Percentiles rank a stretch among this genome's conserved stretches.
Conservation (phyloP, 129 eudicot species). For the Pulicaria dysenterica region DNA sequence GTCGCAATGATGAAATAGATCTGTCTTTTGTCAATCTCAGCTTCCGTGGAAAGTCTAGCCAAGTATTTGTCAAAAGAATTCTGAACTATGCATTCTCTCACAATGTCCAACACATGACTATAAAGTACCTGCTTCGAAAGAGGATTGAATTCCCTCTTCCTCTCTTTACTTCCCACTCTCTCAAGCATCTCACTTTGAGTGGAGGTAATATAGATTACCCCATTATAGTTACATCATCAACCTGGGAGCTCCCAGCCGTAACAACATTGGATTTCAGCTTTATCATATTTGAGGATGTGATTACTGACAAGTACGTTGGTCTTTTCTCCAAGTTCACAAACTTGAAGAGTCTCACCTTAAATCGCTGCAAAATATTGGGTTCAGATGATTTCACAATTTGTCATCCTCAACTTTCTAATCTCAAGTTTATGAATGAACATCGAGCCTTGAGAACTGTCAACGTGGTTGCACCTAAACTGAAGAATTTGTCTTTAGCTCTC, state of each 20-base stretch:
- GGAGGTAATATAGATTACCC: not conserved
- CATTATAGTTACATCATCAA: not conserved
- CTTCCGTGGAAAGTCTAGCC: slow-evolving; percentile 11
- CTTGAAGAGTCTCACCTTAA: slow-evolving; percentile 27
- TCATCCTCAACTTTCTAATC: slow-evolving; percentile 8
- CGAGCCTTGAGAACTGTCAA: not conserved
- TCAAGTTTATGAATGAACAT: not conserved
- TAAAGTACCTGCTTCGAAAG: not conserved
- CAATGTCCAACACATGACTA: slow-evolving; percentile 12
- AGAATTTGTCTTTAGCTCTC: not conserved
- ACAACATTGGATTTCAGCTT: slow-evolving; percentile 1
- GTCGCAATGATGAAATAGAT: not conserved
- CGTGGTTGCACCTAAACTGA: slow-evolving; percentile 16
- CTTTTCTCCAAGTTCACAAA: slow-evolving; percentile 16
- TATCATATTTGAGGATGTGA: not conserved
- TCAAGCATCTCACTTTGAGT: slow-evolving; percentile 3
- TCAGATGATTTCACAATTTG: not conserved
- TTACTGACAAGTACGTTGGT: not conserved
- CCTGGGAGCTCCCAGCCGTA: slow-evolving; percentile 23
- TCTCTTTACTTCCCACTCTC: slow-evolving; percentile 2
- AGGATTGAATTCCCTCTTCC: not conserved
- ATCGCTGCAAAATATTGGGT: not conserved
- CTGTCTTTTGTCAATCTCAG: slow-evolving; percentile 2
- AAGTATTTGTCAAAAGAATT: not conserved
- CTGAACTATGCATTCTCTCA: slow-evolving; percentile 11